These are phyloP conservation scores for Chimonanthus praecox DNA, from an alignment of 164 flowering plant species.

Conservation along the genomic window DNA sequence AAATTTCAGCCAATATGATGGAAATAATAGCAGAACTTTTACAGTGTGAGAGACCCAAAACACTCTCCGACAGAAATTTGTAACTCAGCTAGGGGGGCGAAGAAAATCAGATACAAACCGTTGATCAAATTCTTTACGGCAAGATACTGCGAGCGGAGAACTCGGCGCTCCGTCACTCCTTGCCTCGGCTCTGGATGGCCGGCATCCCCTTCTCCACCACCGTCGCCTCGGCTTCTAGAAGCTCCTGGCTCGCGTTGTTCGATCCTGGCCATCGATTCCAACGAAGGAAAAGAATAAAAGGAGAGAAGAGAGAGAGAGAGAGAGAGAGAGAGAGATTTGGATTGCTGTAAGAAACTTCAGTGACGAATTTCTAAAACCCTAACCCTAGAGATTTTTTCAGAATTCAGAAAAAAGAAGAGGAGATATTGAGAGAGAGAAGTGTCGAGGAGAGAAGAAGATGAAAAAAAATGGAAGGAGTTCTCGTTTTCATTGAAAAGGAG, in stretches of 20 bases:
- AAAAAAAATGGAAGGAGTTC: too few species aligned
- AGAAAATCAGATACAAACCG: conserved; percentile 23
- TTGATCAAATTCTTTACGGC: conserved; percentile 36
- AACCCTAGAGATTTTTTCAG: too few species aligned
- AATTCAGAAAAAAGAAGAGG: too few species aligned
- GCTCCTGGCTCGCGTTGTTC: conserved; percentile 11
- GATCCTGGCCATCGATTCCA: conserved; percentile 13
- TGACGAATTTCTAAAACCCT: too few species aligned
- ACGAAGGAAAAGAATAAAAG: too few species aligned
- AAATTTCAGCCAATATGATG: neutral
- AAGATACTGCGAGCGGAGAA: conserved; percentile 43
- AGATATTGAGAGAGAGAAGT: too few species aligned
- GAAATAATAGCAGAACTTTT: too few species aligned
- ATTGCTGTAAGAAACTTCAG: too few species aligned
- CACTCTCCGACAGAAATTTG: neutral
- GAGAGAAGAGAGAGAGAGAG: too few species aligned
- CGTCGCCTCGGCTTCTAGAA: neutral
- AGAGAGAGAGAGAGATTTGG: too few species aligned
- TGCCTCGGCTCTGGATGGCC: conserved; percentile 11
- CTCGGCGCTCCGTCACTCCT: conserved; percentile 28
- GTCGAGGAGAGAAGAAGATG: too few species aligned
- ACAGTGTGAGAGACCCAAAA: neutral
- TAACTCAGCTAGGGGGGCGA: neutral
- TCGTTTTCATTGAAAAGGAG: too few species aligned
- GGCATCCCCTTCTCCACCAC: neutral